Conservation (phyloP, 1,284 basidiomycete genomes). For the Singerocomus inundabilis region DNA sequence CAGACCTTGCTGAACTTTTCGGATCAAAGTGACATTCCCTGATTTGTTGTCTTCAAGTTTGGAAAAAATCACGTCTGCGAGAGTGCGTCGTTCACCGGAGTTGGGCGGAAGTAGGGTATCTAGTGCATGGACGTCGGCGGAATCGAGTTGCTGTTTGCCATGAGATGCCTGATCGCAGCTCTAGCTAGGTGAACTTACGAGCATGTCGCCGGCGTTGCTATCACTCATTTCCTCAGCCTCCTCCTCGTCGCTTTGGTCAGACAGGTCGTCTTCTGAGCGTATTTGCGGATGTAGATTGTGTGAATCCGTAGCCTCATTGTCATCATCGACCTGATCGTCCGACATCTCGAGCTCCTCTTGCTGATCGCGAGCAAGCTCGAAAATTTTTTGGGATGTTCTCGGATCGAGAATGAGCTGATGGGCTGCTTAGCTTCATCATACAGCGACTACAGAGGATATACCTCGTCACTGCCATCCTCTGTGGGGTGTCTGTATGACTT, state of each 20-base stretch:
- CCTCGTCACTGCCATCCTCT: conserved; percentile 51
- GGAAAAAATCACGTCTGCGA: conserved; percentile 95
- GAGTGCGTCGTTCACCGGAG: conserved; percentile 72
- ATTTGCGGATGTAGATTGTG: conserved; percentile 40
- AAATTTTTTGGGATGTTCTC: conserved; percentile 86
- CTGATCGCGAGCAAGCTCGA: conserved; percentile 90
- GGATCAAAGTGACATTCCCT: conserved; percentile 49
- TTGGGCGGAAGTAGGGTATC: conserved; percentile 77
- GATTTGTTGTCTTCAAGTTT: conserved; percentile 73
- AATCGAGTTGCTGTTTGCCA: conserved; percentile 77
- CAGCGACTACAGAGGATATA: conserved; percentile 23
- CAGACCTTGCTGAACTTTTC: conserved; percentile 58
- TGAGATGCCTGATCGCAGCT: conserved; percentile 12
- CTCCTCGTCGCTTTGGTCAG: conserved; percentile 54
- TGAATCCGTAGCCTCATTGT: conserved; percentile 35
- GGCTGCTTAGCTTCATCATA: conserved; percentile 1
- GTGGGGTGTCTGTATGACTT: conserved; percentile 52
- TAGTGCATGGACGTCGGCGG: conserved; percentile 80
- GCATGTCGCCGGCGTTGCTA: conserved; percentile 56
- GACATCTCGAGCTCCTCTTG: conserved; percentile 82
- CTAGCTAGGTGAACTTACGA: conserved; percentile 45
- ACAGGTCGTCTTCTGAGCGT: conserved; percentile 37
- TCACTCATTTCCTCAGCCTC: conserved; percentile 45
- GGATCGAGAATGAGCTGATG: conserved; percentile 76
- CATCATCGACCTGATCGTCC: conserved; percentile 43